phyloP scores from a whole-genome alignment of 352 stramenopile species.

The Pythium volutum region DNA sequence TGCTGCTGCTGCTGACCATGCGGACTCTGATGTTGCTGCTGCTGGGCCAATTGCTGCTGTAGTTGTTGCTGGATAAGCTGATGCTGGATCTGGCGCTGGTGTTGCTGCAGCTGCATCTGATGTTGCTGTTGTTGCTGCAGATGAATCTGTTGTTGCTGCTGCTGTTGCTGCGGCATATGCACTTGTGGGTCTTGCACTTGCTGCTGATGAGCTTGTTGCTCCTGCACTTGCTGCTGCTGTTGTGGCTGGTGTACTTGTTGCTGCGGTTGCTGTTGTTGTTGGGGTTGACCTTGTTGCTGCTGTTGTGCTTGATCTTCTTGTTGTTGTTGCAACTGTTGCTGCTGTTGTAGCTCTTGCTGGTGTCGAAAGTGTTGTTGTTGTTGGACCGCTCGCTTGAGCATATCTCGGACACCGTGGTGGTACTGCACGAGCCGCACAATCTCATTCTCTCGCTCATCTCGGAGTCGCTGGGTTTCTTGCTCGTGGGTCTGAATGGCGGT shows the following conservation, averaged over 20 bases:
- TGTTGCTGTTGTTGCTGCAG: constrained; percentile 26
- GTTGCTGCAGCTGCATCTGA: constrained; percentile 9
- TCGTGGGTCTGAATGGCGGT: constrained; percentile 44
- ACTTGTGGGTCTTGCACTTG: no score
- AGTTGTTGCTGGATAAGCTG: no score
- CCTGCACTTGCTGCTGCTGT: constrained; percentile 22
- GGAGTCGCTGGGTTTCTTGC: constrained; percentile 33
- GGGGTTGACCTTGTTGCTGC: constrained; percentile 26
- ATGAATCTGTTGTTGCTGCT: constrained; percentile 21
- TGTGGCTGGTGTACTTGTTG: constrained; percentile 6
- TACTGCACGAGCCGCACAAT: constrained; percentile 78
- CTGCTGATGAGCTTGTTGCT: constrained; percentile 27
- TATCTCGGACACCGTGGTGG: constrained; percentile 41
- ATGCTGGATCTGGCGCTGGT: no score
- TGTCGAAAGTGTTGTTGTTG: constrained; percentile 28
- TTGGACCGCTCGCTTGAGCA: constrained; percentile 40
- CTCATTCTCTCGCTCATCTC: constrained; percentile 60
- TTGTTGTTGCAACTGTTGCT: constrained; percentile 26
- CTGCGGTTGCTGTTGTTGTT: constrained; percentile 24
- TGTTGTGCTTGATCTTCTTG: constrained; percentile 20
- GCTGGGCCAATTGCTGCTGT: no score
- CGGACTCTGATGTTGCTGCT: no score
- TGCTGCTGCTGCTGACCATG: no score
- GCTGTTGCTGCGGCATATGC: constrained; percentile 23
- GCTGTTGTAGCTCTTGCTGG: constrained; percentile 30